phyloP scores from a whole-genome alignment of 2,329 filamentous ascomycete genomes.

The Aspergillus amoenus region DNA sequence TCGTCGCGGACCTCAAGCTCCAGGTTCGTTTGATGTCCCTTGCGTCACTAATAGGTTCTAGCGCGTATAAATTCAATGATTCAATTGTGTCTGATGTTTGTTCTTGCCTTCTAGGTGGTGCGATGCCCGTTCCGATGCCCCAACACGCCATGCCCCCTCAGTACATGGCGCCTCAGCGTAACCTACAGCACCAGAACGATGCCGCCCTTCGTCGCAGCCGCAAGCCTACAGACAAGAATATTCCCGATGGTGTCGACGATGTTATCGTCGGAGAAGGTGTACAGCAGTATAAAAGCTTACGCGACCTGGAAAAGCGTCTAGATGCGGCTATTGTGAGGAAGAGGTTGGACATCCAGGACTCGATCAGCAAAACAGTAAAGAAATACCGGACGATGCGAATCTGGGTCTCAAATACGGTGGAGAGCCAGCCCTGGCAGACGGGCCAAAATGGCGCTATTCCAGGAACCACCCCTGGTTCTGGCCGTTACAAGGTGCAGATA shows the following conservation, averaged over 20 bases:
- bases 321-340: slow-evolving; percentile 95
- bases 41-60: not conserved
- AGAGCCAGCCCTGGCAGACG: slow-evolving; percentile 94
- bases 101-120: slow-evolving; percentile 20
- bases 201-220: slow-evolving; percentile 73
- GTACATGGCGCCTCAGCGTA: slow-evolving; percentile 38
- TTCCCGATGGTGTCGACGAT: slow-evolving; percentile 86
- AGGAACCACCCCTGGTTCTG: slow-evolving; percentile 36
- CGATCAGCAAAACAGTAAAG: slow-evolving; percentile 72
- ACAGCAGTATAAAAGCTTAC: slow-evolving; percentile 76
- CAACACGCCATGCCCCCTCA: slow-evolving; percentile 41
- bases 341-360: slow-evolving; percentile 84
- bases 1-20: slow-evolving; percentile 39
- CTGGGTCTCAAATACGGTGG: slow-evolving; percentile 92
- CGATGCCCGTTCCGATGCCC: slow-evolving; percentile 37
- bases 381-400: slow-evolving; percentile 82
- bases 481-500: slow-evolving; percentile 79
- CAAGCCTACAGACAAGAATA: slow-evolving; percentile 91
- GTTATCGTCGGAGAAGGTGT: slow-evolving; percentile 79
- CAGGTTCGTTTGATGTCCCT: slow-evolving; percentile 32
- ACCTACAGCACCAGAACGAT: slow-evolving; percentile 39
- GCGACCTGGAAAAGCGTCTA: slow-evolving; percentile 81
- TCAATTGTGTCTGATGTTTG: slow-evolving; percentile 4
- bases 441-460: slow-evolving; percentile 70
- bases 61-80: not conserved